Base-by-base conservation (phyloP, 345 rosid genomes). In the Lepidium aucheri region DNA sequence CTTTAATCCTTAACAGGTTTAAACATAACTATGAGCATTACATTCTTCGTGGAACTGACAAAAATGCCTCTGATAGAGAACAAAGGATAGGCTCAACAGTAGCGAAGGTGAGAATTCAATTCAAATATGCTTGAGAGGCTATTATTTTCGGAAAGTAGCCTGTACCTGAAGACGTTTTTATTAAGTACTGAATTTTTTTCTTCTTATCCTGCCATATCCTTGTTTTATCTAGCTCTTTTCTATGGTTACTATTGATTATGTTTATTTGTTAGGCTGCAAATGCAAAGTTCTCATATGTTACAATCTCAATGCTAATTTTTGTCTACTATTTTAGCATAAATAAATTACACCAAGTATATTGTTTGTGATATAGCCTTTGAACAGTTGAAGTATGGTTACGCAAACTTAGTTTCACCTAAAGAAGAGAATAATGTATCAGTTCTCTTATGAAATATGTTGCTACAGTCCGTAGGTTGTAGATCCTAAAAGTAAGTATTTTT, bases 31-130 rank as follows among this genome's bases (percentile, higher is more conserved):
- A 83, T 61, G 99, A 94, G 73, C 53, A 79, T 60, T 77, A 71
- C 76, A 94, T 94, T 72, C 80, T 90, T 63, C 85, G 85, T 38
- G 99, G 96, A 74, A 94, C 84, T 67, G 99, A 94, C 70, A 94
- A 94, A 70, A 84, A 84, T 74, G 96, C 97, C 60, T 63, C 95
- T 72, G 95, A 84, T 22, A 83, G 99, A 82, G 95, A 90, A 36
- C 90, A 94, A 70, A 84, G 84, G 77, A 74, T 85, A 73, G 96
- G 99, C 70, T 94, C 99, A 39, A 79, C 83, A 4, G 86, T 84
- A 74, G 97, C 99, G 52, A 94, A 90, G 99, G 99, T 94, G 63
- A 78, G 61, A 52, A 40, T 58, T 53, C 69, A 28, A 0, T 42
- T 51, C 8, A 7, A 73, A 42, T 35, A 56, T 41, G 34, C 39